Percentiles rank a stretch among this genome's conserved stretches.
These are phyloP conservation scores for Sporothrix schenckii DNA, from an alignment of 2,329 filamentous ascomycete species.

Conservation along the genomic window DNA sequence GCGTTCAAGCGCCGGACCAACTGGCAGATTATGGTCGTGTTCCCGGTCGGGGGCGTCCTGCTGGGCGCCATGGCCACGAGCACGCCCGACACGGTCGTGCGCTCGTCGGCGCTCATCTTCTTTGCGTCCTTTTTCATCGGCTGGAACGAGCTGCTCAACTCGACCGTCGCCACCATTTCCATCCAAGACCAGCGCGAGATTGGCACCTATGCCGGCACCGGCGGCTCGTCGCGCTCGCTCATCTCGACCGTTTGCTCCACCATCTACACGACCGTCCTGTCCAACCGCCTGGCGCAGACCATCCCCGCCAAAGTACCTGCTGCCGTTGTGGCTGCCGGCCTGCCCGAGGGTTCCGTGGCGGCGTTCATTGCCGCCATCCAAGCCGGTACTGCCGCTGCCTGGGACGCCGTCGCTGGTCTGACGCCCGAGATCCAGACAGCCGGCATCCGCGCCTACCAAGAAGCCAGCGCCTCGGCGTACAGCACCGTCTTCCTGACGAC, in stretches of 20 bases:
- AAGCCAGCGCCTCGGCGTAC: slow-evolving; percentile 44
- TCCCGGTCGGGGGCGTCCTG: slow-evolving; percentile 40
- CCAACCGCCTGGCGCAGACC: slow-evolving; percentile 41
- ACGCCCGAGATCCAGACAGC: slow-evolving; percentile 41
- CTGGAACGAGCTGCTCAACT: slow-evolving; percentile 44
- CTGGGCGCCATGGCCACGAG: slow-evolving; percentile 41
- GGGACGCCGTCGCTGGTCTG: slow-evolving; percentile 40
- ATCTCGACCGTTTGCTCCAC: slow-evolving; percentile 43
- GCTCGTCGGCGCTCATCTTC: slow-evolving; percentile 40
- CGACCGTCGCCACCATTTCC: slow-evolving; percentile 43
- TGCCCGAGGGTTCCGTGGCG: slow-evolving; percentile 43
- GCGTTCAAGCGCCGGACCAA: slow-evolving; percentile 39
- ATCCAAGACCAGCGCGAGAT: slow-evolving; percentile 44
- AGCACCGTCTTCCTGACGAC: slow-evolving; percentile 44
- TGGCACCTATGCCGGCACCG: slow-evolving; percentile 43
- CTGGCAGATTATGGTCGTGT: slow-evolving; percentile 42
- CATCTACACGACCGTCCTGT: slow-evolving; percentile 44
- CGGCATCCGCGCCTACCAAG: slow-evolving; percentile 41
- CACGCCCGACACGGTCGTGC: slow-evolving; percentile 39
- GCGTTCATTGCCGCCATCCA: slow-evolving; percentile 44
- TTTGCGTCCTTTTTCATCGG: slow-evolving; percentile 45
- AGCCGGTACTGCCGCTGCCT: slow-evolving; percentile 16
- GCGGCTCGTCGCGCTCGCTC: slow-evolving; percentile 45
- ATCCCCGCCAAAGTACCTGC: slow-evolving; percentile 42
- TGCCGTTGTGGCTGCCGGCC: slow-evolving; percentile 44